Evolutionary conservation across 2,329 filamentous ascomycete genomes (phyloP), one percentile per base, ranked within the genome.

Genomic region (Arachnopeziza araneosa): DNA sequence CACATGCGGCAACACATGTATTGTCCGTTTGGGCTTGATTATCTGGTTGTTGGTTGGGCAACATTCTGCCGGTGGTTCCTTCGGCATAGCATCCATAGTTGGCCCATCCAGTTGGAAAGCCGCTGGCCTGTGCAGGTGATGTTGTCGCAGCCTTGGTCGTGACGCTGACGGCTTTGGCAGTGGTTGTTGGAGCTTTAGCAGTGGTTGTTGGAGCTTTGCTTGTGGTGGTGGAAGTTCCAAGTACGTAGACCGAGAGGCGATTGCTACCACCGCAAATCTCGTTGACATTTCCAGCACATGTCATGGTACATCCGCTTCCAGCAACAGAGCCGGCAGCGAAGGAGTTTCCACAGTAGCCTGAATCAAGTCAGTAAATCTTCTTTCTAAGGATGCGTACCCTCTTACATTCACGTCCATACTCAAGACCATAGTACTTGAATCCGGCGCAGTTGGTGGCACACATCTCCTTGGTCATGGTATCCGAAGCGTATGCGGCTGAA

Each of bases 1-100:
- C 66, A 21, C 69, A 74, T 10, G 64, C 57, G 85, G 57, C 54
- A 17, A 66, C 59, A 44, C 66, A 68, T 21, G 58, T 60, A 56
- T 68, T 56, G 19, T 66, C 54, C 7, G 67, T 69, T 21, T 66
- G 52, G 26, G 60, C 60, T 7, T 50, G 17, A 44, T 51, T 59
- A 8, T 65, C 59, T 9, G 65, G 58, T 30, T 57, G 24, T 23
- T 62, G 56, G 9, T 60, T 30, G 30, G 49, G 32, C n/a, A 69
- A 55, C 22, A 67, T 66, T 54, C 63, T 63, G 36, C 66, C 66
- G 23, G 62, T 60, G 2, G 51, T 50, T 32, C 61, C 56, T 59
- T 70, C 68, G 22, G 64, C 50, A 60, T 62, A 70, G 50, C 68
- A 70, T 19, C 68, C 68, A 50, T 65, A 57, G 24, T 63, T 67